Conservation (phyloP, 306 rosid species). For the Astragalus membranaceus region DNA sequence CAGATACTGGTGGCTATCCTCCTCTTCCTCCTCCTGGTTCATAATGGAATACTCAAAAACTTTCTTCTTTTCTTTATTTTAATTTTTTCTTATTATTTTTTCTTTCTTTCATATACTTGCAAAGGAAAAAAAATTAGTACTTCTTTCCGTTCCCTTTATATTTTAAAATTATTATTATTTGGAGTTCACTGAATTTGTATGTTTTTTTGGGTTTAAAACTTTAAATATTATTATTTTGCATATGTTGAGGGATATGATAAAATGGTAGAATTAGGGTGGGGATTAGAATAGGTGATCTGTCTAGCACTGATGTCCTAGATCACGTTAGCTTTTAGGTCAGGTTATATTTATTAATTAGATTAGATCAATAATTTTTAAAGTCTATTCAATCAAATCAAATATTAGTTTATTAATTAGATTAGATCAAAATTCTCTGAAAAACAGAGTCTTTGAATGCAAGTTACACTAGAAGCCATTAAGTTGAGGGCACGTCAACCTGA, state of each 20-base stretch:
- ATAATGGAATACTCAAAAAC: background rate
- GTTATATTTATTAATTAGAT: no score
- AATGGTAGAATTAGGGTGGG: background rate
- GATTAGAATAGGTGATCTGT: background rate
- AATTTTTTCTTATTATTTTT: background rate
- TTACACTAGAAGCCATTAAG: no score
- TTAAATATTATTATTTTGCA: background rate
- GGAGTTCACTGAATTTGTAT: background rate
- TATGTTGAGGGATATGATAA: background rate
- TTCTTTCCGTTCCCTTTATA: background rate
- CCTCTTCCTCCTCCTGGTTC: constrained; percentile 57
- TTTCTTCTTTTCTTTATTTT: background rate
- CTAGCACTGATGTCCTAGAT: no score
- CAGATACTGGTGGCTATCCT: constrained; percentile 48
- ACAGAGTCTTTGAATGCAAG: no score
- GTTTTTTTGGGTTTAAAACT: background rate
- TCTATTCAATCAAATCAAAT: background rate
- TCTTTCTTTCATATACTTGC: constrained; percentile 2
- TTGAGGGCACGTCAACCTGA: no score
- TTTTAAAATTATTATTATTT: background rate
- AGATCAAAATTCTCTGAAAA: no score
- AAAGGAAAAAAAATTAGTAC: background rate
- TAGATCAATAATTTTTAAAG: background rate
- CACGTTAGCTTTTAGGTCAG: no score
- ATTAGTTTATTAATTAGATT: no score